Conservation (phyloP, 73 alveolate genomes). For the Blepharisma stoltei region DNA sequence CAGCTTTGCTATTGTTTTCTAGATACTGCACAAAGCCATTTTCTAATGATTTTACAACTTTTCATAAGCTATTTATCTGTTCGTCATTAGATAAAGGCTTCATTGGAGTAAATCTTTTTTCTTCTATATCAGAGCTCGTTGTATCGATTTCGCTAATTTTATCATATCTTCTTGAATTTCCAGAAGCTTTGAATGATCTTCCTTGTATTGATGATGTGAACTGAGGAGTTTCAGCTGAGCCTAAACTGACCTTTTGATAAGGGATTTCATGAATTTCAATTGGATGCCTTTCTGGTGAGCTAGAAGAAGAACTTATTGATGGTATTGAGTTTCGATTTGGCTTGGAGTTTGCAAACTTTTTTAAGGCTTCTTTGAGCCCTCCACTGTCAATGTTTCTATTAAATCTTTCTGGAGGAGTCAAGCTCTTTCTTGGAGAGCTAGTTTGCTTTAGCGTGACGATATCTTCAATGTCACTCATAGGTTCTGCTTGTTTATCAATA, state of each 20-base stretch:
- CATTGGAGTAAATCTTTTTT: neutral
- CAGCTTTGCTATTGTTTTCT: too few relatives aligned
- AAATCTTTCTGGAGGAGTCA: too few relatives aligned
- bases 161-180: neutral
- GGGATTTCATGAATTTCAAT: too few relatives aligned
- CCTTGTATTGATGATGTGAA: neutral
- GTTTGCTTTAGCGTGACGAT: neutral
- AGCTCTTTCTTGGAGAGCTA: too few relatives aligned
- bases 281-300: neutral
- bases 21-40: neutral
- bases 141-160: neutral
- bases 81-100: neutral
- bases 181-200: neutral
- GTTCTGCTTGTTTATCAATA: neutral
- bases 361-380: too few relatives aligned
- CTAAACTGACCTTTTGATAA: too few relatives aligned
- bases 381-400: too few relatives aligned
- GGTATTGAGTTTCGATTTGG: too few relatives aligned
- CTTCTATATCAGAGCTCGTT: constrained; percentile 5
- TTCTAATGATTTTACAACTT: neutral
- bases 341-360: too few relatives aligned
- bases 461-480: neutral
- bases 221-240: constrained; percentile 28
- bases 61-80: neutral
- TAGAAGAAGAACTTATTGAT: neutral